Evolutionary conservation across 192 early-diverging fungal species (phyloP), one percentile per base, ranked within the genome.

Genomic region (Lunasporangiospora selenospora): DNA sequence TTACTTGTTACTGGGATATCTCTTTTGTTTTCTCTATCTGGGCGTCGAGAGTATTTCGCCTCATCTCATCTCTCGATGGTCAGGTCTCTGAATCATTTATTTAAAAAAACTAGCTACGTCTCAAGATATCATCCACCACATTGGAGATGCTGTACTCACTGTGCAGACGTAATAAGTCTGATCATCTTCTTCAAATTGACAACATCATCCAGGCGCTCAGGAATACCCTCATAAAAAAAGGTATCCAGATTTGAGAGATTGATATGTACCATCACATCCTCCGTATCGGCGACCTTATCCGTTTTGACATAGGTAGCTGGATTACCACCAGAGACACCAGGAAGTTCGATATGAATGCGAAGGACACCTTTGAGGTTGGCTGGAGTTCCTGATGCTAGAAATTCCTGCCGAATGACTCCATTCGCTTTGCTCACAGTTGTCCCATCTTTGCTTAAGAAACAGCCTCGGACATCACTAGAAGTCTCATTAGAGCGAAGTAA

Each of bases 261-360:
- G 16, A 50, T 65, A 29, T 57, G 33, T 4, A 50, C 46, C 54
- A n/a, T n/a, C n/a, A n/a, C n/a, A n/a, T n/a, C n/a, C n/a, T n/a
- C n/a, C n/a, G n/a, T n/a, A n/a, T n/a, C n/a, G n/a, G n/a, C n/a
- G 2, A 30, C 16, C 7, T 10, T 30, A 12, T 65, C 46, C 44
- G 11, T 37, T 15, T 51, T 49, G 53, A 65, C 31, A 37, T 49
- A 4, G 13, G 53, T 57, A 33, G 16, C 15, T 50, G 30, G 45
- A 15, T 40, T 36, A 16, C 23, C 16, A 13, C 33, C 27, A 13
- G 37, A 4, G 18, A 56, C 62, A 3, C 53, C 23, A 33, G 62
- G 62, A 21, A 56, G 19, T 37, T 55, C 53, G 37, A 65, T 9
- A 34, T 65, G 53, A 54, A 64, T 64, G 51, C 52, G 51, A 10